Evolutionary conservation across 768 basidiomycete species (phyloP).

Genomic region (Glaciozyma martinii): DNA sequence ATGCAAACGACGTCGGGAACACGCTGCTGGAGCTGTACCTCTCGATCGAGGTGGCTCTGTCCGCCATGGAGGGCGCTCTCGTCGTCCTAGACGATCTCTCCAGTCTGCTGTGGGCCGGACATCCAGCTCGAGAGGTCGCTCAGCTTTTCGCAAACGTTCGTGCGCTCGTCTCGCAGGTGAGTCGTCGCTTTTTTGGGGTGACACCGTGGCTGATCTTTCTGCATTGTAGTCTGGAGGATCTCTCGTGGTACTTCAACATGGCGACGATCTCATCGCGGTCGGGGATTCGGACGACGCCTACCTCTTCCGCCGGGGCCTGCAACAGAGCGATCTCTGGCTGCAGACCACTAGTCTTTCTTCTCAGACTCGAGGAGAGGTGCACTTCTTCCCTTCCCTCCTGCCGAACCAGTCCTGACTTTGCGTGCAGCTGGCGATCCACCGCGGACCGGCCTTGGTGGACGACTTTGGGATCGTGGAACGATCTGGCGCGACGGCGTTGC

Average conservation of each 20-base stretch:
- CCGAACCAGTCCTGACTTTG: neutral
- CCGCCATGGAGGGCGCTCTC: neutral
- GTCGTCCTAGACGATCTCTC: slow-evolving; percentile 22
- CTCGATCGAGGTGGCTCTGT: neutral
- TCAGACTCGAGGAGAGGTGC: slow-evolving; percentile 23
- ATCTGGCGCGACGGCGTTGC: slow-evolving; percentile 6
- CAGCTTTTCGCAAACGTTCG: slow-evolving; percentile 1
- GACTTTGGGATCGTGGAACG: neutral
- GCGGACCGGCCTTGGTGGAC: slow-evolving; percentile 12
- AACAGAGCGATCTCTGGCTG: slow-evolving; percentile 19
- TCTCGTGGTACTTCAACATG: slow-evolving; percentile 14
- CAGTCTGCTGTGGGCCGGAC: slow-evolving; percentile 9
- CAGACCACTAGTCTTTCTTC: slow-evolving; percentile 15
- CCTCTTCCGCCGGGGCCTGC: slow-evolving; percentile 13
- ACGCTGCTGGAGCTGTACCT: neutral
- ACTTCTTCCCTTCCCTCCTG: neutral
- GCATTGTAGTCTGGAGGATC: slow-evolving; percentile 5
- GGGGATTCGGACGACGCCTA: slow-evolving; percentile 4
- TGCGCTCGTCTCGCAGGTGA: slow-evolving; percentile 1
- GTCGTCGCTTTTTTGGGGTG: neutral
- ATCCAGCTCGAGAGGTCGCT: neutral
- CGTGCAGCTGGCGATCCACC: slow-evolving; percentile 12
- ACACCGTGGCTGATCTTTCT: neutral
- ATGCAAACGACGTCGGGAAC: slow-evolving; percentile 2
- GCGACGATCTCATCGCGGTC: slow-evolving; percentile 14